Evolutionary conservation across 1,284 basidiomycete genomes (phyloP).

Genomic region (Microstroma glucosiphilum): DNA sequence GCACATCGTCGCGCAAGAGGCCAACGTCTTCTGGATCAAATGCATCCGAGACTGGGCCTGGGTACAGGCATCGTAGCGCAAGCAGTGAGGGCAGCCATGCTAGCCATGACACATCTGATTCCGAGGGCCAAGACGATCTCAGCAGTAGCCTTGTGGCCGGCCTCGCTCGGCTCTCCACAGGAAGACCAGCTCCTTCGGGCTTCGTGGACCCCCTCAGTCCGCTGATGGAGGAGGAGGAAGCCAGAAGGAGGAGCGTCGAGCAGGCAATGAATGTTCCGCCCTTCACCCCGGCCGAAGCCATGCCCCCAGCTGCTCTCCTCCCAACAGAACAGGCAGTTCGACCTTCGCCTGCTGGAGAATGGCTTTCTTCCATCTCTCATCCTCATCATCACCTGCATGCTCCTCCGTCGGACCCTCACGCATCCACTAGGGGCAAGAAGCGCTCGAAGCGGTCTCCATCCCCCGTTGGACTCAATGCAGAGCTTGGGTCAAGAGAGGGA

Average conservation of each 20-base stretch:
- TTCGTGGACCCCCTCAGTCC: slow-evolving; percentile 10
- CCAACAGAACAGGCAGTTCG: neutral
- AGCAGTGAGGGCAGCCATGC: neutral
- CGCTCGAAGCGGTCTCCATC: neutral
- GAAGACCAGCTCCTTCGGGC: neutral
- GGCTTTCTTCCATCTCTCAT: slow-evolving; percentile 19
- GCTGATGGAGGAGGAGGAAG: slow-evolving; percentile 11
- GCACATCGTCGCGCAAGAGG: slow-evolving; percentile 6
- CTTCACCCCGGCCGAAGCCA: slow-evolving; percentile 3
- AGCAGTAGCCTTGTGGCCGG: slow-evolving; percentile 7
- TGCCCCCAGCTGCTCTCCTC: slow-evolving; percentile 8
- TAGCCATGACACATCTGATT: slow-evolving; percentile 1
- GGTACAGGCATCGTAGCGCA: neutral
- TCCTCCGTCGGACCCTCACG: neutral
- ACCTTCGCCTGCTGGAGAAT: slow-evolving; percentile 18
- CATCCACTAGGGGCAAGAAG: neutral
- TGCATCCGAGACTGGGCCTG: neutral
- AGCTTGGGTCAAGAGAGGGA: neutral
- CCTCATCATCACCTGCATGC: slow-evolving; percentile 9
- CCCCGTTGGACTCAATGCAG: neutral
- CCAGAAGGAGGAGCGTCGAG: slow-evolving; percentile 12
- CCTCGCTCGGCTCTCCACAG: neutral
- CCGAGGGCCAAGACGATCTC: neutral
- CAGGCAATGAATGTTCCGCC: slow-evolving; percentile 9
- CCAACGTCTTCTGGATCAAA: neutral